Evolutionary conservation across 2,329 filamentous ascomycete genomes (phyloP).

Genomic region (Aspergillus tubingensis): DNA sequence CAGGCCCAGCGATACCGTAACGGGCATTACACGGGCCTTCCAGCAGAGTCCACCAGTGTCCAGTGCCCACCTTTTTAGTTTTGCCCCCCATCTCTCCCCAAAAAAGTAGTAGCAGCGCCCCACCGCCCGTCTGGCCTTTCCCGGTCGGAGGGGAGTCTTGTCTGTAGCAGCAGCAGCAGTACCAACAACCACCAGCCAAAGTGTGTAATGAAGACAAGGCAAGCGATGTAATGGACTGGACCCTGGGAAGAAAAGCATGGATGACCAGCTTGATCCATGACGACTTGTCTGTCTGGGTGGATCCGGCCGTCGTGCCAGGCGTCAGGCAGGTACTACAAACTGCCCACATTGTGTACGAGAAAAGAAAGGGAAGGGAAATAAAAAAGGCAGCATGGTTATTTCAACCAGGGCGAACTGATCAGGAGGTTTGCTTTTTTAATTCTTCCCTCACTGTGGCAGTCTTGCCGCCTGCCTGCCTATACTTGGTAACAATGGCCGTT

Average conservation of each 20-base stretch:
- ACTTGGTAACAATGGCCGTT: too few species aligned
- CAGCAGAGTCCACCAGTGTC: constrained; percentile 2
- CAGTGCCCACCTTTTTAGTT: constrained; percentile 10
- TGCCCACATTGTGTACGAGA: too few species aligned
- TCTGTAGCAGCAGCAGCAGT: too few species aligned
- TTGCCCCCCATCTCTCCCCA: background rate
- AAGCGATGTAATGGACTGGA: too few species aligned
- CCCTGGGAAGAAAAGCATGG: constrained; percentile 1
- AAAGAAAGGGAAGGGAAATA: too few species aligned
- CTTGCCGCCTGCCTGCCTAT: background rate
- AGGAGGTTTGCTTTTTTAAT: background rate
- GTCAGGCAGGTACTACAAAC: too few species aligned
- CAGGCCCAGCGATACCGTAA: constrained; percentile 18
- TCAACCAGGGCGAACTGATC: background rate
- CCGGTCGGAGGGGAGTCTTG: background rate
- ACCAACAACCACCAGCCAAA: background rate
- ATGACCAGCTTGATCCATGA: background rate
- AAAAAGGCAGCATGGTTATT: background rate
- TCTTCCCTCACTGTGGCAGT: background rate
- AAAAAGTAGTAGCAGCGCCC: background rate
- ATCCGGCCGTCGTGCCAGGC: too few species aligned
- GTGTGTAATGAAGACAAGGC: background rate
- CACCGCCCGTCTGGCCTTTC: background rate
- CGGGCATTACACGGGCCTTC: constrained; percentile 22
- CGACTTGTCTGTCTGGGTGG: background rate